Percentiles rank a stretch among this genome's conserved stretches.
Conservation (phyloP, 208 protist species). For the Porcisia hertigi region DNA sequence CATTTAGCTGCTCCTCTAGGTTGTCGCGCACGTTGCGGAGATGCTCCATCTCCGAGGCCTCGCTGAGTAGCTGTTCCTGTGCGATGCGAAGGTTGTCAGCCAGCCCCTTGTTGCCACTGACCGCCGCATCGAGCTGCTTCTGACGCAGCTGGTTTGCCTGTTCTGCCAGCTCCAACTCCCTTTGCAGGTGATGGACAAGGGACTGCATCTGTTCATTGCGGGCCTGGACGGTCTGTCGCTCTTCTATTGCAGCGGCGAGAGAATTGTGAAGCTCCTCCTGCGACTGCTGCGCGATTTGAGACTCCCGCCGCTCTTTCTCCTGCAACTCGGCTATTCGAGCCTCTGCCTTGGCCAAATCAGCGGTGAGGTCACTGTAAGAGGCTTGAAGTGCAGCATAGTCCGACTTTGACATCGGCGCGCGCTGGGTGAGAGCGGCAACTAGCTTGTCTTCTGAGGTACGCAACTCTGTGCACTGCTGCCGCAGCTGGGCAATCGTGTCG, state of each 20-base stretch:
- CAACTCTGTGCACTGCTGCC: slow-evolving; percentile 16
- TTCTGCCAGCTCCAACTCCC: slow-evolving; percentile 29
- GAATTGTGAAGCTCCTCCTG: slow-evolving; percentile 17
- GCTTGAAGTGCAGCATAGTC: slow-evolving; percentile 21
- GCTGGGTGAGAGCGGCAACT: slow-evolving; percentile 23
- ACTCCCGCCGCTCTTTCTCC: background rate
- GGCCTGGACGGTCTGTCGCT: slow-evolving; percentile 9
- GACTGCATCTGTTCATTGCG: slow-evolving; percentile 21
- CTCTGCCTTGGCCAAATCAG: slow-evolving; percentile 13
- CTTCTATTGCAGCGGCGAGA: background rate
- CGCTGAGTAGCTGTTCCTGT: slow-evolving; percentile 8
- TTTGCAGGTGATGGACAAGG: slow-evolving; percentile 20
- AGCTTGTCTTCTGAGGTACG: slow-evolving; percentile 19
- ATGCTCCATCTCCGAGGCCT: slow-evolving; percentile 3
- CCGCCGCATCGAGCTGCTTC: slow-evolving; percentile 23
- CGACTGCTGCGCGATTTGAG: background rate
- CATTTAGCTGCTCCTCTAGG: slow-evolving; percentile 4
- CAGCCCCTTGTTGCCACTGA: slow-evolving; percentile 6
- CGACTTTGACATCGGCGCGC: slow-evolving; percentile 21
- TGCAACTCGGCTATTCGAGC: slow-evolving; percentile 15
- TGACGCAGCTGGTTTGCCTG: slow-evolving; percentile 25
- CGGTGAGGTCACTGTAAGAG: slow-evolving; percentile 3
- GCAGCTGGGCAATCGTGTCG: slow-evolving; percentile 20
- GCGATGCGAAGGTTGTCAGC: slow-evolving; percentile 5
- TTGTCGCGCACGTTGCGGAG: slow-evolving; percentile 7